Percentiles rank a stretch among this genome's conserved stretches.
Evolutionary conservation across 2,329 filamentous ascomycete genomes (phyloP).

Genomic region (Helminthosporium solani): DNA sequence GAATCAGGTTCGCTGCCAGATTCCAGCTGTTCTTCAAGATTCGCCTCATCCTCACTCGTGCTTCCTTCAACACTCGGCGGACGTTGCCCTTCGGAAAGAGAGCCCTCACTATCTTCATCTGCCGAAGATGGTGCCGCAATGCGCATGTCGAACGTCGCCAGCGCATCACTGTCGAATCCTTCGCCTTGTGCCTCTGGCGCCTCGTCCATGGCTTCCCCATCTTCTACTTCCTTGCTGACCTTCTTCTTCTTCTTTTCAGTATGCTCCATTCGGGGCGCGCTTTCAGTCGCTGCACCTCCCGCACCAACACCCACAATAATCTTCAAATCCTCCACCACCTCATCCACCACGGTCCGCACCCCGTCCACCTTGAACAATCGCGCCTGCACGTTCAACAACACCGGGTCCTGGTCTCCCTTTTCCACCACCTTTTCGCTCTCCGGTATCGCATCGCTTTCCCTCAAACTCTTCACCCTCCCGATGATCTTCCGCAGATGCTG

Average conservation of each 20-base stretch:
- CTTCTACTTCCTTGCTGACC: slow-evolving; percentile 14
- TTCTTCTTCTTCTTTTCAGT: slow-evolving; percentile 16
- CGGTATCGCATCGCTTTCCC: slow-evolving; percentile 52
- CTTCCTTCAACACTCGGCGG: slow-evolving; percentile 36
- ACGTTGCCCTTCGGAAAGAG: slow-evolving; percentile 28
- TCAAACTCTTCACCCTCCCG: slow-evolving; percentile 58
- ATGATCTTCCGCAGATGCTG: slow-evolving; percentile 59
- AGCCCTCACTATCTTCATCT: slow-evolving; percentile 33
- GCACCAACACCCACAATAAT: slow-evolving; percentile 29
- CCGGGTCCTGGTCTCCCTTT: slow-evolving; percentile 45
- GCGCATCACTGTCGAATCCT: slow-evolving; percentile 24
- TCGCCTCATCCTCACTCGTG: slow-evolving; percentile 21
- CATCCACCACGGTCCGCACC: slow-evolving; percentile 56
- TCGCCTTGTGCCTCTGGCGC: slow-evolving; percentile 23
- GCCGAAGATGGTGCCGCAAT: slow-evolving; percentile 44
- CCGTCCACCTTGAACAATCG: slow-evolving; percentile 61
- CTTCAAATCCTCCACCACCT: slow-evolving; percentile 47
- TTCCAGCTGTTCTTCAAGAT: slow-evolving; percentile 10
- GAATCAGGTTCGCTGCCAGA: slow-evolving; percentile 6
- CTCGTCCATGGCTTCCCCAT: slow-evolving; percentile 12
- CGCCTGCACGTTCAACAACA: slow-evolving; percentile 59
- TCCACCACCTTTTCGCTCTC: slow-evolving; percentile 37
- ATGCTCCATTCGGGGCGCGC: slow-evolving; percentile 9
- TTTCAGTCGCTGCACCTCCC: slow-evolving; percentile 6
- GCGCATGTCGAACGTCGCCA: slow-evolving; percentile 40